These are phyloP conservation scores for Aureococcus anophagefferens DNA, from an alignment of 108 stramenopile genomes.

Conservation along the genomic window DNA sequence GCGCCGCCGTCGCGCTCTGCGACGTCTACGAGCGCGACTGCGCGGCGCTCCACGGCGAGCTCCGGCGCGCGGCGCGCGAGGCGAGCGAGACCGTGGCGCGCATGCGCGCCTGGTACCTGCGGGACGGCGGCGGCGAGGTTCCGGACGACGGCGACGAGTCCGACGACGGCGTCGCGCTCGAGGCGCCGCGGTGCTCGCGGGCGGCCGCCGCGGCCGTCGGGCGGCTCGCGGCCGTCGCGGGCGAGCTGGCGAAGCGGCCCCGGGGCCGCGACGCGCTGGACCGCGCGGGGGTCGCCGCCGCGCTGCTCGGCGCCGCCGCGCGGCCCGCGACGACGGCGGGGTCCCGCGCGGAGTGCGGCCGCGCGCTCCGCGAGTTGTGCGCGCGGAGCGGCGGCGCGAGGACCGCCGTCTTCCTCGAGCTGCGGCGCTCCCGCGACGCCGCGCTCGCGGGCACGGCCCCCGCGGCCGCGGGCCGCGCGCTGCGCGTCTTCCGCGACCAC, in stretches of 20 bases:
- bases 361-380: not conserved
- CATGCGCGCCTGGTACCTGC: not conserved
- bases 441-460: no score
- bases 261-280: not conserved
- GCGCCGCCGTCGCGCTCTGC: no score
- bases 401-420: no score
- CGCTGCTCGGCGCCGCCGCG: not conserved
- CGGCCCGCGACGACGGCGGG: not conserved
- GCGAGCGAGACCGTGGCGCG: not conserved
- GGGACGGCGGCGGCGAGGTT: not conserved
- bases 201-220: not conserved
- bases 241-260: not conserved
- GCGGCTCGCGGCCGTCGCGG: not conserved
- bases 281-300: not conserved
- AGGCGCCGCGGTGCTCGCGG: not conserved
- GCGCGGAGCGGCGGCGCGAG: not conserved
- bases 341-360: not conserved
- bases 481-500: not conserved
- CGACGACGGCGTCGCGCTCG: not conserved
- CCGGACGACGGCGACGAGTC: not conserved
- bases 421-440: no score
- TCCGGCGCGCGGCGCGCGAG: not conserved
- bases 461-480: not conserved
- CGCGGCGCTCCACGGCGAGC: not conserved
- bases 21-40: not conserved